Conservation (phyloP, 2,329 filamentous ascomycete genomes). For the Diatrype stigma region DNA sequence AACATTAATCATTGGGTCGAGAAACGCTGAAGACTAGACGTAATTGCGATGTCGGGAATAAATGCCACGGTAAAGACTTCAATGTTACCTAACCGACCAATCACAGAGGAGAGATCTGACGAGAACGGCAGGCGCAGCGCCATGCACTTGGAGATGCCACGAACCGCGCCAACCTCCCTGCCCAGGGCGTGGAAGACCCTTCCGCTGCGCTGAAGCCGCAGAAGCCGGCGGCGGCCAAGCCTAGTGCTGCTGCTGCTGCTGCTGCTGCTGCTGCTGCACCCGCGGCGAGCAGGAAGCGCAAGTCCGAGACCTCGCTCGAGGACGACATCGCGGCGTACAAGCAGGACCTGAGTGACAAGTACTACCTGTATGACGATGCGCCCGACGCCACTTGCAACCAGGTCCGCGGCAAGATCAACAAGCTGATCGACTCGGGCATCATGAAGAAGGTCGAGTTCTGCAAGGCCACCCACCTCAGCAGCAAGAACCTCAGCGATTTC, state of each 20-base stretch:
- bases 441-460: conserved; percentile 17
- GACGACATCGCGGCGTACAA: conserved; percentile 20
- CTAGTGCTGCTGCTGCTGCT: too few relatives aligned
- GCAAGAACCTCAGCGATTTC: conserved; percentile 7
- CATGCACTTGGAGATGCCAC: conserved; percentile 22
- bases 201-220: too few relatives aligned
- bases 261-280: conserved; percentile 1
- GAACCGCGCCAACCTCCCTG: conserved; percentile 25
- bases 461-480: conserved; percentile 6
- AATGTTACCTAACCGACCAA: not conserved
- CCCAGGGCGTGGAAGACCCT: conserved; percentile 8
- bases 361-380: not conserved
- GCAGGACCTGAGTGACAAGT: conserved; percentile 11
- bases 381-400: conserved; percentile 6
- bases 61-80: not conserved
- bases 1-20: too few relatives aligned
- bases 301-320: conserved; percentile 14
- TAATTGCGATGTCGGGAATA: not conserved
- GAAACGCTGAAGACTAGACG: not conserved
- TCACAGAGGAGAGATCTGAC: not conserved
- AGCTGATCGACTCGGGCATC: conserved; percentile 13
- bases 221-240: not conserved
- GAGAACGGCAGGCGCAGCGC: conserved; percentile 1
- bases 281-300: conserved; percentile 15
- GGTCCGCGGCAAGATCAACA: conserved; percentile 13